Evolutionary conservation across 208 protist genomes (phyloP).

Genomic region (Leishmania tropica): DNA sequence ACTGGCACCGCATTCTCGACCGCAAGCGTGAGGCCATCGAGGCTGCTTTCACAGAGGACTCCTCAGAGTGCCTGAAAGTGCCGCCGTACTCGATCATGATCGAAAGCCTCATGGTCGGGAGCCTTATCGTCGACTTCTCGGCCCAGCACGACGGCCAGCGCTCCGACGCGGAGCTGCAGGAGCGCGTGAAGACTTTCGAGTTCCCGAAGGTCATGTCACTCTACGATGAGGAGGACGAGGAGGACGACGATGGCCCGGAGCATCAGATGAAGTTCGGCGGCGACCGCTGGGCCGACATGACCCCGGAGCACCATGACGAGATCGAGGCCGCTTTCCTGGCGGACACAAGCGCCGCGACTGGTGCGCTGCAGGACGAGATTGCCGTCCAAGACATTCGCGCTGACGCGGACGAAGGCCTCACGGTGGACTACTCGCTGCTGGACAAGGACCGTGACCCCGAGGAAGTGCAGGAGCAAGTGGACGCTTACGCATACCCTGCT

Average conservation of each 20-base stretch:
- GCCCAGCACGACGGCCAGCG: conserved; percentile 52
- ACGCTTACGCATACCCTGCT: conserved; percentile 49
- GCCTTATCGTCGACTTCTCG: conserved; percentile 60
- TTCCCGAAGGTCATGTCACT: conserved; percentile 55
- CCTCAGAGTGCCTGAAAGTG: conserved; percentile 51
- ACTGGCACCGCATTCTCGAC: conserved; percentile 71
- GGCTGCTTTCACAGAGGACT: conserved; percentile 71
- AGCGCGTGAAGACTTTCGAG: conserved; percentile 34
- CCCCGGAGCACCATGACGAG: conserved; percentile 34
- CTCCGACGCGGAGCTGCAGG: conserved; percentile 40
- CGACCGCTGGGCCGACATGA: conserved; percentile 47
- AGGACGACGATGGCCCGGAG: conserved; percentile 21
- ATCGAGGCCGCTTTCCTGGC: conserved; percentile 54
- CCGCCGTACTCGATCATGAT: conserved; percentile 59
- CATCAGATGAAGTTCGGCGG: conserved; percentile 67
- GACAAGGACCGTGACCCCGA: conserved; percentile 25
- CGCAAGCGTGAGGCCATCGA: conserved; percentile 59
- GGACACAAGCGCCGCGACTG: conserved; percentile 55
- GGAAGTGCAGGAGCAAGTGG: conserved; percentile 44
- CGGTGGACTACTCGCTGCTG: conserved; percentile 51
- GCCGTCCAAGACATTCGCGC: conserved; percentile 38
- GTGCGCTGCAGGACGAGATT: conserved; percentile 29
- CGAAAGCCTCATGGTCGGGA: conserved; percentile 42
- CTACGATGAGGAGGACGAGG: conserved; percentile 69
- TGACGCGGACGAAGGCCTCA: conserved; percentile 47